Base-by-base conservation (phyloP, 2,329 filamentous ascomycete species). In the Pseudogymnoascus sp. region DNA sequence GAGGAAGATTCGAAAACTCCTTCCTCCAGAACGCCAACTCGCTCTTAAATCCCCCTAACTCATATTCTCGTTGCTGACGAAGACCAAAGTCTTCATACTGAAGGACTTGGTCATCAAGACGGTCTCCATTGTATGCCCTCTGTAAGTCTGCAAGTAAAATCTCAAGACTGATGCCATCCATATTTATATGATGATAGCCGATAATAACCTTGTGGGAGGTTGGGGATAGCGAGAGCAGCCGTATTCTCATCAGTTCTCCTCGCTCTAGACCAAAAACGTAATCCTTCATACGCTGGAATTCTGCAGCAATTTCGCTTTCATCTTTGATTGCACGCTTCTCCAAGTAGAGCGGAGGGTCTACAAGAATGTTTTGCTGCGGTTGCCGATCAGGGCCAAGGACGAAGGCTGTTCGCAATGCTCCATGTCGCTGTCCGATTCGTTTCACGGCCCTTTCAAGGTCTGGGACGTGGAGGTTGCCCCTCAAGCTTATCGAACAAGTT, bases 341-440 rank as follows among this genome's bases (percentile, higher is more conserved):
- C 25, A 60, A 36, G 31, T 28, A 16, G 21, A 60, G 51, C 7
- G 51, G 14, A 60, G 21, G 4, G 21, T 28, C 14, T 2, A 19
- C 25, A n/a, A 60, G 51, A 60, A 60, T 21, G 16, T 23, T n/a
- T 45, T 31, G 28, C 36, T 14, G 14, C 14, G 60, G 19, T 13
- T 13, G 66, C 45, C 48, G 8, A 13, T 45, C 41, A 13, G 16
- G 16, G 16, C 19, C 19, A 21, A 45, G 16, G 19, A 67, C 65
- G 62, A 73, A 74, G 6, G 51, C 66, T 19, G 72, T 74, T 2
- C 69, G 67, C 2, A 74, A 63, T 34, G 68, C 60, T 51, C 73
- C 71, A 65, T 75, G 73, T 6, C 69, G 65, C 4, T 63, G 48
- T 3, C 60, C 65, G 6, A 72, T 64, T 5, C 25, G 19, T 2